Conservation (phyloP, 2,329 filamentous ascomycete species). For the Botrytis medusae region DNA sequence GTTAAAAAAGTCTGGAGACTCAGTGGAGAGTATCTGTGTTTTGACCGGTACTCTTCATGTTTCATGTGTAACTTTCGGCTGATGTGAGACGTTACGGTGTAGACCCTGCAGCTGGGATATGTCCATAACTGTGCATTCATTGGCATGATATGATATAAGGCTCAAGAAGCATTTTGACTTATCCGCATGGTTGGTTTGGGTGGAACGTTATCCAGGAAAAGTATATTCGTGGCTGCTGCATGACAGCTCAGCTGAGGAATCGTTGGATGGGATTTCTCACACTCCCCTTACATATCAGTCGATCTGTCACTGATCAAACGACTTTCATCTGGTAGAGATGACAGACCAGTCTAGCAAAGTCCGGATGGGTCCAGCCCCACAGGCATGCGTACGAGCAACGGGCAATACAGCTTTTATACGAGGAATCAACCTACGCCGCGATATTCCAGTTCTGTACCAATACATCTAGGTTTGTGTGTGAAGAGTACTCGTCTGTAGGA, state of each 20-base stretch:
- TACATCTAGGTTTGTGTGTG: neutral
- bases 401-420: neutral
- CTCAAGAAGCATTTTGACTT: neutral
- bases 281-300: neutral
- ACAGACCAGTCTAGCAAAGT: neutral
- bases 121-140: neutral
- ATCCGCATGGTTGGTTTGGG: neutral
- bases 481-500: neutral
- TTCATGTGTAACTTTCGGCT: conserved; percentile 1
- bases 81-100: conserved; percentile 11
- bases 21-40: neutral
- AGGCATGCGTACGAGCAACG: neutral
- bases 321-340: neutral
- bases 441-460: neutral
- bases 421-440: neutral
- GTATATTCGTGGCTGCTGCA: conserved; percentile 2
- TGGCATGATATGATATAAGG: conserved; percentile 1
- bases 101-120: conserved; percentile 12
- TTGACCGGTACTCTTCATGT: neutral
- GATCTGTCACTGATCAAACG: neutral
- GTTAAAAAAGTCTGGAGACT: neutral
- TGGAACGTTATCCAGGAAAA: neutral
- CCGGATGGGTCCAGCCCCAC: neutral
- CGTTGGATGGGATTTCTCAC: neutral
- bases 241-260: conserved; percentile 12